These are phyloP conservation scores for Plectosphaerella sp. DNA, from an alignment of 2,329 filamentous ascomycete genomes.

Conservation along the genomic window DNA sequence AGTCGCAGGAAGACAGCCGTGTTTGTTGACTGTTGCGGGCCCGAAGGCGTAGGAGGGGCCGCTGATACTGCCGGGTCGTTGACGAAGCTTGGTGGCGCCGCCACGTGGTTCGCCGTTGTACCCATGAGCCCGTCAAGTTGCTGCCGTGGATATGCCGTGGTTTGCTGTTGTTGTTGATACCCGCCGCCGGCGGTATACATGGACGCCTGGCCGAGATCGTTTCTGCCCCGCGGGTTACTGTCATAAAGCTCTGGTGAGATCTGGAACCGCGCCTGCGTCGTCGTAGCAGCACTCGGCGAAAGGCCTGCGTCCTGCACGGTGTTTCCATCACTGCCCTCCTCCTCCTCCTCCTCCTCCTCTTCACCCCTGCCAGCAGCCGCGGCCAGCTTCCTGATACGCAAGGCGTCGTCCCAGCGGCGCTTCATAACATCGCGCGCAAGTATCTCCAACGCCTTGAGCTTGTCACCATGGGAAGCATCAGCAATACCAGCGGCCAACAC, in stretches of 20 bases:
- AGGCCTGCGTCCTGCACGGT: no score
- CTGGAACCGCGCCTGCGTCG: neutral
- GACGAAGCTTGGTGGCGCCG: conserved; percentile 26
- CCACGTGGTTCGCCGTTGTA: conserved; percentile 17
- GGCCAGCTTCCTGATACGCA: conserved; percentile 34
- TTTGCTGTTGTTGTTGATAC: neutral
- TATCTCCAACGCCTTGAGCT: conserved; percentile 63
- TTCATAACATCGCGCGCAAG: conserved; percentile 76
- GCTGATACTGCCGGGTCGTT: conserved; percentile 17
- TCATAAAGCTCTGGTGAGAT: neutral
- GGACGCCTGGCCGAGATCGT: neutral
- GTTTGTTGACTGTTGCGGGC: conserved; percentile 10
- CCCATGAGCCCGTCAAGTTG: conserved; percentile 14
- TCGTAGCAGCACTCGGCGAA: no score
- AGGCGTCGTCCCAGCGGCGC: conserved; percentile 64
- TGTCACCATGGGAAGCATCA: conserved; percentile 49
- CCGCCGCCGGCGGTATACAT: neutral
- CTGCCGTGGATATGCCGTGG: neutral
- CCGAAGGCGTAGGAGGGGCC: conserved; percentile 12
- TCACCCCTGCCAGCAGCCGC: neutral
- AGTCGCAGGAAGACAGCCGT: conserved; percentile 67
- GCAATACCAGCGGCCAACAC: conserved; percentile 46
- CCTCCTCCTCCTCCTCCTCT: conserved; percentile 7
- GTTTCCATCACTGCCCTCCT: neutral
- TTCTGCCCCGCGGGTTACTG: neutral